phyloP scores from a whole-genome alignment of 1,284 basidiomycete species.

The Cryptococcus floricola region DNA sequence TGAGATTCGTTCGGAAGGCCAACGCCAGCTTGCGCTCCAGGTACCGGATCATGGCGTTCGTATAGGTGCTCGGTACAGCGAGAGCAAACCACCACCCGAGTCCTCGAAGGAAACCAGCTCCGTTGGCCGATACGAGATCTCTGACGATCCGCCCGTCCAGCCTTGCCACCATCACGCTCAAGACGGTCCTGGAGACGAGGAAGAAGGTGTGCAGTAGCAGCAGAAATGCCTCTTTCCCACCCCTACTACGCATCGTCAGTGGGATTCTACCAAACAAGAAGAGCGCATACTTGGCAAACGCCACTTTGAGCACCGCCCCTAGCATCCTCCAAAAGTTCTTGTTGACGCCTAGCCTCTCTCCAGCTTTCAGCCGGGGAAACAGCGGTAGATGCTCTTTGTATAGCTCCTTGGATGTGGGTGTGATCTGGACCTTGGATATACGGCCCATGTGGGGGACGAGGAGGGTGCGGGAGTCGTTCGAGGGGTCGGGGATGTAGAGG shows the following conservation, averaged over 20 bases:
- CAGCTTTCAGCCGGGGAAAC: conserved; percentile 36
- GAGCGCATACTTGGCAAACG: conserved; percentile 56
- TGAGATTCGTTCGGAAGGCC: conserved; percentile 77
- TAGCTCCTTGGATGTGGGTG: conserved; percentile 29
- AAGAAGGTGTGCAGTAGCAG: conserved; percentile 80
- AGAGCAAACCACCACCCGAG: conserved; percentile 85
- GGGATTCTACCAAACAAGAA: not conserved
- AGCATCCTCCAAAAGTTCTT: conserved; percentile 75
- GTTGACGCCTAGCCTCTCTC: conserved; percentile 68
- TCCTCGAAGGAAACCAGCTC: conserved; percentile 75
- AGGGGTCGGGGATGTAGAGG: conserved; percentile 45
- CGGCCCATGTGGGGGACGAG: conserved; percentile 64
- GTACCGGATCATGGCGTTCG: conserved; percentile 92
- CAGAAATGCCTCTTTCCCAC: conserved; percentile 71
- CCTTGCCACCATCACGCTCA: conserved; percentile 81
- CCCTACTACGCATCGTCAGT: conserved; percentile 50
- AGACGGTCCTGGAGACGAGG: conserved; percentile 76
- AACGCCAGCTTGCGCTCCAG: conserved; percentile 87
- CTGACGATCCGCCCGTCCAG: conserved; percentile 87
- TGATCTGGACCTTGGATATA: conserved; percentile 59
- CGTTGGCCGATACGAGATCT: conserved; percentile 83
- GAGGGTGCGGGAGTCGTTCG: conserved; percentile 57
- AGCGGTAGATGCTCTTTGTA: conserved; percentile 32
- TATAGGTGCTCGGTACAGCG: conserved; percentile 89
- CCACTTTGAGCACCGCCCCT: conserved; percentile 68